phyloP scores from a whole-genome alignment of 176 grass and related monocot species.

The Raddia distichophylla region DNA sequence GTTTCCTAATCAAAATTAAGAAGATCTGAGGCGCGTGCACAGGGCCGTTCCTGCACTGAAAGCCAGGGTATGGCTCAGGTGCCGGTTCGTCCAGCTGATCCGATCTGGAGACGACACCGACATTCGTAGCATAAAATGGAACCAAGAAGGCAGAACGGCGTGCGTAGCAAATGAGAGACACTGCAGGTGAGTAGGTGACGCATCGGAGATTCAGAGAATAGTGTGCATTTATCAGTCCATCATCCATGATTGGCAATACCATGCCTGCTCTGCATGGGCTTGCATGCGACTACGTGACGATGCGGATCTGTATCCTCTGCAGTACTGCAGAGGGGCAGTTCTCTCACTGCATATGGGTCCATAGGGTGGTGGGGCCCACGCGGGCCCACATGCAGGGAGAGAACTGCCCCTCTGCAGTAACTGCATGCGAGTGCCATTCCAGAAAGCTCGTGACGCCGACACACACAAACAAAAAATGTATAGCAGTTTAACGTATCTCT shows the following conservation, averaged over 20 bases:
- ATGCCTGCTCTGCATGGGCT: neutral
- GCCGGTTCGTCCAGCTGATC: neutral
- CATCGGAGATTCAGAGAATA: neutral
- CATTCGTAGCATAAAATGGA: neutral
- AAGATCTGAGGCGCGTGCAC: neutral
- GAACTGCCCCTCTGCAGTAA: too few relatives aligned
- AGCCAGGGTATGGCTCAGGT: neutral
- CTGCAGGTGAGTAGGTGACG: neutral
- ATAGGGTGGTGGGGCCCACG: too few relatives aligned
- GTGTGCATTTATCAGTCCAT: neutral
- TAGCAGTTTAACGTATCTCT: neutral
- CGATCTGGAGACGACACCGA: neutral
- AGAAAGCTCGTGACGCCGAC: neutral
- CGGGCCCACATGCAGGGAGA: too few relatives aligned
- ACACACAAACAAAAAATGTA: neutral
- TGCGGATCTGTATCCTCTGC: too few relatives aligned
- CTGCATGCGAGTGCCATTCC: conserved; percentile 1
- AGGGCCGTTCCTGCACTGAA: neutral
- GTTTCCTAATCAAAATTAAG: neutral
- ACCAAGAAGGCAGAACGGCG: neutral
- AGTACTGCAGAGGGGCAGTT: too few relatives aligned
- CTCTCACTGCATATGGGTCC: too few relatives aligned
- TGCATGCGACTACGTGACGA: conserved; percentile 3
- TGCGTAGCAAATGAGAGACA: neutral
- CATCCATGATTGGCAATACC: neutral